phyloP scores from a whole-genome alignment of 1,284 basidiomycete species.

The Microstroma glucosiphilum region DNA sequence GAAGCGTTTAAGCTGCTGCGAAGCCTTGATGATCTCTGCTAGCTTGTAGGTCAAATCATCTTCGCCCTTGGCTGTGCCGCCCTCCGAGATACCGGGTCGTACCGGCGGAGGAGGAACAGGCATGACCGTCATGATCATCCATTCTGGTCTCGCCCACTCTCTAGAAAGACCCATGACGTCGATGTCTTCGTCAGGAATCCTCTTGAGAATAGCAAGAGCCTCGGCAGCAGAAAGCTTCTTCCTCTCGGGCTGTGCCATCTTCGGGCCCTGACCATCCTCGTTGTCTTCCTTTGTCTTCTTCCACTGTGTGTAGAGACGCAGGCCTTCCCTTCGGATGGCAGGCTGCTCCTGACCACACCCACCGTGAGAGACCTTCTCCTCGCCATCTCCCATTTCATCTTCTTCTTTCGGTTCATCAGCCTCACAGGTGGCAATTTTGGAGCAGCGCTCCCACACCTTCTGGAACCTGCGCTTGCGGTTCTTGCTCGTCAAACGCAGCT shows the following conservation, averaged over 20 bases:
- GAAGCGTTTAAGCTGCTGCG: constrained; percentile 80
- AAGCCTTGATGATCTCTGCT: constrained; percentile 93
- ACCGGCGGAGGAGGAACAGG: constrained; percentile 97
- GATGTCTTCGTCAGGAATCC: constrained; percentile 76
- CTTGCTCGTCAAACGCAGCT: constrained; percentile 37
- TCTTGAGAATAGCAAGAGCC: constrained; percentile 63
- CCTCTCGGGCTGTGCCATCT: constrained; percentile 79
- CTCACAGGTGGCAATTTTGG: constrained; percentile 55
- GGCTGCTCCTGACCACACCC: constrained; percentile 94
- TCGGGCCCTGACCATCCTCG: constrained; percentile 59
- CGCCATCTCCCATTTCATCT: constrained; percentile 51
- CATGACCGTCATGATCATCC: constrained; percentile 98
- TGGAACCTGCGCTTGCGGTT: constrained; percentile 45
- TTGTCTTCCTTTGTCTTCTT: constrained; percentile 81
- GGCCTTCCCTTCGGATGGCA: constrained; percentile 81
- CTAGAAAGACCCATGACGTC: constrained; percentile 85
- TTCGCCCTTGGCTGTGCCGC: constrained; percentile 90
- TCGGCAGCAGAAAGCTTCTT: constrained; percentile 79
- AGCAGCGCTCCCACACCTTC: constrained; percentile 48
- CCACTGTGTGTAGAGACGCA: constrained; percentile 94
- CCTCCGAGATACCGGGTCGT: constrained; percentile 93
- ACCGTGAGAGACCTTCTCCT: constrained; percentile 62
- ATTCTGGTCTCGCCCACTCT: constrained; percentile 92
- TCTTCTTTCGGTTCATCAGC: constrained; percentile 58
- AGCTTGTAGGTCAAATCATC: constrained; percentile 99